These are phyloP conservation scores for Amanita subjunquillea DNA, from an alignment of 768 basidiomycete species.

Conservation along the genomic window DNA sequence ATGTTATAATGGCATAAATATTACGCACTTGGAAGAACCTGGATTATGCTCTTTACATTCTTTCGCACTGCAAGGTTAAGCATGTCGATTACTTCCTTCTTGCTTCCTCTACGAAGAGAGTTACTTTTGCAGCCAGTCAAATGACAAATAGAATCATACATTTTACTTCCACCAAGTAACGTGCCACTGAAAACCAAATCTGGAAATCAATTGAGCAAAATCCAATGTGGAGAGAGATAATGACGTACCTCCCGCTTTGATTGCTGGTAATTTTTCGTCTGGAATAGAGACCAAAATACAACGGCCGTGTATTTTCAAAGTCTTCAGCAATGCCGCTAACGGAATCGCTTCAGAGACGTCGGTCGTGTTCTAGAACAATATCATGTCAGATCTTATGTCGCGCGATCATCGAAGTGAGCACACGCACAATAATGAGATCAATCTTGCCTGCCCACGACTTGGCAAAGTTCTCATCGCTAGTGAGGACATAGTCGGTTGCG, in stretches of 20 bases:
- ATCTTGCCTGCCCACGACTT: conserved; percentile 26
- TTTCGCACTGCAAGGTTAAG: conserved; percentile 47
- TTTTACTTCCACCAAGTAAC: conserved; percentile 19
- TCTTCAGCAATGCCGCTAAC: conserved; percentile 25
- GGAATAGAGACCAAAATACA: conserved; percentile 50
- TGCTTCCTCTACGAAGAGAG: conserved; percentile 39
- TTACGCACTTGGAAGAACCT: conserved; percentile 28
- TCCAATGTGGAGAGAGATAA: conserved; percentile 14
- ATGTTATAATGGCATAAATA: neutral
- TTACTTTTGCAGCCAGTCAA: conserved; percentile 8
- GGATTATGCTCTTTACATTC: conserved; percentile 36
- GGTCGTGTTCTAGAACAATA: conserved; percentile 15
- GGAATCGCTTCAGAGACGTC: conserved; percentile 19
- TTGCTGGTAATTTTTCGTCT: conserved; percentile 31
- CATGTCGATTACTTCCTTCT: conserved; percentile 50
- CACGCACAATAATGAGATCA: conserved; percentile 38
- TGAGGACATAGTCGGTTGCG: conserved; percentile 41
- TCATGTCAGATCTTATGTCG: neutral
- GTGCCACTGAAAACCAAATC: conserved; percentile 16
- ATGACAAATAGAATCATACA: conserved; percentile 12
- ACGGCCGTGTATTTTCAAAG: conserved; percentile 41
- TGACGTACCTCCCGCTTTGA: conserved; percentile 18
- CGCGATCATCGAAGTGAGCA: neutral
- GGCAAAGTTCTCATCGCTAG: conserved; percentile 30
- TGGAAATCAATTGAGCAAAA: conserved; percentile 7